Conservation (phyloP, 2,329 filamentous ascomycete genomes). For the Didymosphaeria variabile region DNA sequence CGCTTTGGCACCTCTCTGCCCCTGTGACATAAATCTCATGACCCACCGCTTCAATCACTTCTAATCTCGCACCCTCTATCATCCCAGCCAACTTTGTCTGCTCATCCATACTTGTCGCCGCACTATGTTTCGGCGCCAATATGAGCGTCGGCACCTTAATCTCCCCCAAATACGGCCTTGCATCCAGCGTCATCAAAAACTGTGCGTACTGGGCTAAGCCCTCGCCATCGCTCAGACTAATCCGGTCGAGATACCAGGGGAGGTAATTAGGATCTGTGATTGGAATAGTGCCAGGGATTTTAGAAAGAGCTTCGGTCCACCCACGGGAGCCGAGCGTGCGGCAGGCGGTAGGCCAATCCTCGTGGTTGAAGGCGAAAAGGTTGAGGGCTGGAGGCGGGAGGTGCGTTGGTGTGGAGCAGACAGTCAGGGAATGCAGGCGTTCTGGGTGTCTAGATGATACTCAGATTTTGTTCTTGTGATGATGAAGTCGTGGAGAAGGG, state of each 20-base stretch:
- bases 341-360: constrained; percentile 41
- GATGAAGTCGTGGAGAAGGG: too few species aligned
- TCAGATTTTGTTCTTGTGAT: not conserved
- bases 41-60: constrained; percentile 38
- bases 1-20: constrained; percentile 36
- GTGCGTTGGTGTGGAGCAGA: constrained; percentile 44
- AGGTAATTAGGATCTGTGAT: constrained; percentile 38
- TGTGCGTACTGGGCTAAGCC: constrained; percentile 48
- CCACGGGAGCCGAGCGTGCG: constrained; percentile 42
- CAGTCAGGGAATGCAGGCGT: constrained; percentile 39
- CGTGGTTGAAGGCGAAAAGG: constrained; percentile 41
- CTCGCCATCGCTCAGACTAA: constrained; percentile 37
- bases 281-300: constrained; percentile 42
- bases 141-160: constrained; percentile 46
- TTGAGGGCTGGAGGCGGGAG: constrained; percentile 37
- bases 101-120: constrained; percentile 41
- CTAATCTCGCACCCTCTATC: constrained; percentile 33
- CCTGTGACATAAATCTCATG: constrained; percentile 50
- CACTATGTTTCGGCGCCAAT: constrained; percentile 45
- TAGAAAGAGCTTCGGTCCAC: constrained; percentile 42
- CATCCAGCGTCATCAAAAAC: constrained; percentile 44
- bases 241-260: constrained; percentile 44
- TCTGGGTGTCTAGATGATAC: constrained; percentile 29
- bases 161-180: constrained; percentile 35
- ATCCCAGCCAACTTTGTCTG: constrained; percentile 29